Evolutionary conservation across 2,329 filamentous ascomycete genomes (phyloP).

Genomic region (Colletotrichum lini): DNA sequence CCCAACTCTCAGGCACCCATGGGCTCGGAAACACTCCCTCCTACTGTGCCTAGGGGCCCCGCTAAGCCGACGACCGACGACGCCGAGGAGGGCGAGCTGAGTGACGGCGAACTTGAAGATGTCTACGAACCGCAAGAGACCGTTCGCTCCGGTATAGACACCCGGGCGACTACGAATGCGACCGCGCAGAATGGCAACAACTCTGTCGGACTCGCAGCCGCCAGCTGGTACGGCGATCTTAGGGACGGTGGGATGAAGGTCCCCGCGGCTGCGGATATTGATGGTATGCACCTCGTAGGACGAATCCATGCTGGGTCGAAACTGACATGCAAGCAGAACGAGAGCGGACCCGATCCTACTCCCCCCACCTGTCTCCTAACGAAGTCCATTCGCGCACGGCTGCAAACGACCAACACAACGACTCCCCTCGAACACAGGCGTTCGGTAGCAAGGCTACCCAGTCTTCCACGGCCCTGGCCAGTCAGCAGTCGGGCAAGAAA

Average conservation of each 20-base stretch:
- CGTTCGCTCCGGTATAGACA: not conserved
- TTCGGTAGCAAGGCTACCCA: not conserved
- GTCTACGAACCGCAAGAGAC: constrained; percentile 62
- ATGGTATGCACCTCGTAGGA: constrained; percentile 13
- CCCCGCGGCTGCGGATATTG: constrained; percentile 1
- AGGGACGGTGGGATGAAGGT: constrained; percentile 7
- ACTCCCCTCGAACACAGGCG: not conserved
- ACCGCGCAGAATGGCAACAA: not conserved
- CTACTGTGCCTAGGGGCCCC: constrained; percentile 1
- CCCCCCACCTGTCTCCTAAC: constrained; percentile 65
- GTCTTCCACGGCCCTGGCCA: not conserved
- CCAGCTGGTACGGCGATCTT: not conserved
- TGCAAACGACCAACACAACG: not conserved
- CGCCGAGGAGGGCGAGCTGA: constrained; percentile 80
- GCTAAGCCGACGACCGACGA: constrained; percentile 37
- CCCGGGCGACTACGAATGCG: not conserved
- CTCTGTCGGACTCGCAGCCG: not conserved
- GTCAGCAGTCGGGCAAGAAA: constrained; percentile 3
- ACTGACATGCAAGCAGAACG: constrained; percentile 47
- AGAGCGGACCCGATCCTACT: constrained; percentile 67
- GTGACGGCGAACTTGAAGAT: constrained; percentile 76
- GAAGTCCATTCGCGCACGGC: constrained; percentile 54
- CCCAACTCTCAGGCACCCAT: constrained; percentile 13
- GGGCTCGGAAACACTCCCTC: not conserved
- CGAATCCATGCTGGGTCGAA: not conserved